A percentile compares a stretch with the other conserved stretches of the same genome.
Evolutionary conservation across 768 basidiomycete genomes (phyloP).

Genomic region (Serpula lacrymans): DNA sequence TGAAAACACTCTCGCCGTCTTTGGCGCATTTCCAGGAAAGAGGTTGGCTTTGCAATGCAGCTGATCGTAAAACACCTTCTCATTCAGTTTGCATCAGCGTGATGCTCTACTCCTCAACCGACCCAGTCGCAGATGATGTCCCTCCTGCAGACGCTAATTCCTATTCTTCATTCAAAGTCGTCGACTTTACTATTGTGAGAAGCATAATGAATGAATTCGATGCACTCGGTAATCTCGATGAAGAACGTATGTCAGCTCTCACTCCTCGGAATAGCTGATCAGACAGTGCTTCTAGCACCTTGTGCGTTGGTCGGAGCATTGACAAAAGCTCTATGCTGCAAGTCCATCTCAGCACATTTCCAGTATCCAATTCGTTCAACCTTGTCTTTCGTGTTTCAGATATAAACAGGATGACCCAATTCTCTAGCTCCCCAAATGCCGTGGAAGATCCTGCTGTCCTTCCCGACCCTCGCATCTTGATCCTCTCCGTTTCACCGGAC

Average conservation of each 20-base stretch:
- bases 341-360: slow-evolving; percentile 11
- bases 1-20: slow-evolving; percentile 91
- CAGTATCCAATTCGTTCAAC: background rate
- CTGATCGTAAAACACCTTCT: background rate
- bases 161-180: slow-evolving; percentile 78
- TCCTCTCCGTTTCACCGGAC: slow-evolving; percentile 92
- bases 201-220: slow-evolving; percentile 64
- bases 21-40: slow-evolving; percentile 81
- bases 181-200: slow-evolving; percentile 64
- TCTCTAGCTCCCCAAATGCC: slow-evolving; percentile 23
- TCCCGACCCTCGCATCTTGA: slow-evolving; percentile 57
- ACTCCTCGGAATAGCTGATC: slow-evolving; percentile 13
- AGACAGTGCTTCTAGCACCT: slow-evolving; percentile 38
- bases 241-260: slow-evolving; percentile 35
- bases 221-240: slow-evolving; percentile 41
- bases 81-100: slow-evolving; percentile 41
- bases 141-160: slow-evolving; percentile 66
- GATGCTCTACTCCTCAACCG: slow-evolving; percentile 73
- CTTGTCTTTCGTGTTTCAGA: slow-evolving; percentile 49
- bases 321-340: slow-evolving; percentile 91
- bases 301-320: slow-evolving; percentile 83
- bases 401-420: slow-evolving; percentile 55
- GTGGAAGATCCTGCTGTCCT: slow-evolving; percentile 30
- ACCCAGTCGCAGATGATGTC: slow-evolving; percentile 34
- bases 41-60: slow-evolving; percentile 47